These are phyloP conservation scores for Tilletia indica DNA, from an alignment of 1,284 basidiomycete genomes.

Conservation along the genomic window DNA sequence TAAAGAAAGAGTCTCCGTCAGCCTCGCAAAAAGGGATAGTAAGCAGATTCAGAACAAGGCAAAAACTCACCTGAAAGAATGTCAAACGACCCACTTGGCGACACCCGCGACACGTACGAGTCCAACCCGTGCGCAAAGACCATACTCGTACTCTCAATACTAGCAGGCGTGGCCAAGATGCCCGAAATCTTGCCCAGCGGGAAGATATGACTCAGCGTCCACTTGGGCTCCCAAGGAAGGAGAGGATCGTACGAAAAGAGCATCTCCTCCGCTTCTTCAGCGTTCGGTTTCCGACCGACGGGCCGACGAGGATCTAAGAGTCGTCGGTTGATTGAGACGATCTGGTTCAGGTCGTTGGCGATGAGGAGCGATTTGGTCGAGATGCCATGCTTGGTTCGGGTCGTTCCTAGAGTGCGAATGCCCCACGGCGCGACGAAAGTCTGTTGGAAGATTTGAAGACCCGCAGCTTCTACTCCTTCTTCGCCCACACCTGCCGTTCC, in stretches of 20 bases:
- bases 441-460: slow-evolving; percentile 63
- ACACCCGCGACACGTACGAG: slow-evolving; percentile 76
- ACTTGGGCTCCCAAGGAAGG: slow-evolving; percentile 70
- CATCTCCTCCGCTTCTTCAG: slow-evolving; percentile 78
- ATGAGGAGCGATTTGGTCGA: slow-evolving; percentile 85
- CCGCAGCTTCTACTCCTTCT: neutral
- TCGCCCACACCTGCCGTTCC: neutral
- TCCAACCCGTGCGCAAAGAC: slow-evolving; percentile 83
- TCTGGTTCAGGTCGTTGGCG: slow-evolving; percentile 71
- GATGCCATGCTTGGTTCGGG: slow-evolving; percentile 75
- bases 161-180: slow-evolving; percentile 70
- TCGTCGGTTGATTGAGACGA: slow-evolving; percentile 72
- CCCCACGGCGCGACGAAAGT: slow-evolving; percentile 69
- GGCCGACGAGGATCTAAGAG: slow-evolving; percentile 82
- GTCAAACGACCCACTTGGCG: slow-evolving; percentile 88
- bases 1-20: neutral
- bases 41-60: neutral
- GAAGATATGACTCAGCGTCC: slow-evolving; percentile 75
- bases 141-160: slow-evolving; percentile 88
- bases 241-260: slow-evolving; percentile 80
- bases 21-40: neutral
- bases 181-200: slow-evolving; percentile 52
- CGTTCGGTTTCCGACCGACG: slow-evolving; percentile 68
- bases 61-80: slow-evolving; percentile 63
- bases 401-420: slow-evolving; percentile 70